phyloP scores from a whole-genome alignment of 352 stramenopile genomes.

The Phytopythium kandeliae region DNA sequence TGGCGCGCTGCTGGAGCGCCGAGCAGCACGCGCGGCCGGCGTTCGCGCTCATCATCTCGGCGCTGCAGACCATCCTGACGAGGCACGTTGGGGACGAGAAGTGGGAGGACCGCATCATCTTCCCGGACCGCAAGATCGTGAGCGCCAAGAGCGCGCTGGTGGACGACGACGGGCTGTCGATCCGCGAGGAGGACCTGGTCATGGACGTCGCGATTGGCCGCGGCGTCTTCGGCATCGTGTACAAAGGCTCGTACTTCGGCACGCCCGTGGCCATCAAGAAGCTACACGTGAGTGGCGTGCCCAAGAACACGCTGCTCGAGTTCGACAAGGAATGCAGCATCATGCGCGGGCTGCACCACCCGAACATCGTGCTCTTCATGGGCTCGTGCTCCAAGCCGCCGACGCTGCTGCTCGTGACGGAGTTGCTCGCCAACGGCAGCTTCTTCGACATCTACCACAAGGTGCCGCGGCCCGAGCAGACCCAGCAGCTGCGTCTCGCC shows the following conservation, averaged over 20 bases:
- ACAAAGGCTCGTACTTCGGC: conserved; percentile 82
- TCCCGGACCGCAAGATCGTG: conserved; percentile 69
- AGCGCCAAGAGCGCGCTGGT: conserved; percentile 32
- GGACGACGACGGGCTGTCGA: conserved; percentile 67
- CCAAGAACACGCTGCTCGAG: conserved; percentile 76
- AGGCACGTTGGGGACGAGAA: conserved; percentile 71
- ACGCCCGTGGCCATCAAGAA: conserved; percentile 84
- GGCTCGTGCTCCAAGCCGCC: conserved; percentile 95
- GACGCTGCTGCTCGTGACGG: conserved; percentile 94
- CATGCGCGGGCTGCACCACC: conserved; percentile 91
- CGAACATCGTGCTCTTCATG: conserved; percentile 98
- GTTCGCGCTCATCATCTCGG: conserved; percentile 81
- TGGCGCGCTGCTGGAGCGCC: conserved; percentile 74
- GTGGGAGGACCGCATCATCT: conserved; percentile 84
- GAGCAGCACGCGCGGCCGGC: conserved; percentile 65
- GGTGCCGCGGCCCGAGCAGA: conserved; percentile 39
- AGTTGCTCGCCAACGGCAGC: conserved; percentile 84
- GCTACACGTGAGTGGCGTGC: conserved; percentile 67
- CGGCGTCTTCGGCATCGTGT: conserved; percentile 78
- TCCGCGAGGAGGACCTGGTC: conserved; percentile 72
- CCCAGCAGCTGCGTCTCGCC: conserved; percentile 55
- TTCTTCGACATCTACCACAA: conserved; percentile 90
- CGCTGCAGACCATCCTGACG: conserved; percentile 57
- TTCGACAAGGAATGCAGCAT: conserved; percentile 85
- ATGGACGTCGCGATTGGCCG: conserved; percentile 66